phyloP scores from a whole-genome alignment of 441 rosid genomes.

The Corymbia calophylla region DNA sequence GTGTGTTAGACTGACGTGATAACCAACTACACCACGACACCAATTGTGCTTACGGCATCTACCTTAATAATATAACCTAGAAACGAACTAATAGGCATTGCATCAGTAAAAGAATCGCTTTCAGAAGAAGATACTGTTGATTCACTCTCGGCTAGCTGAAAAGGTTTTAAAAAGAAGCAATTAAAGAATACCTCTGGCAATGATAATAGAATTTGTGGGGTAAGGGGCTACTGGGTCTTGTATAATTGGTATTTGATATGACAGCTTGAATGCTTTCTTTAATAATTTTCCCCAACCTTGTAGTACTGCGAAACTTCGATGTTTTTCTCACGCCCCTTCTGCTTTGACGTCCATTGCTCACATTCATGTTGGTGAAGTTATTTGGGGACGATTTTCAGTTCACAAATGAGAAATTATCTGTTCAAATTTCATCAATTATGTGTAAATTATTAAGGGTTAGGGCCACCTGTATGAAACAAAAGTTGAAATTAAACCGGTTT shows the following conservation, averaged over 20 bases:
- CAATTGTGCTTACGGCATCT: rapidly evolving
- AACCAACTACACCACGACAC: slow-evolving; percentile 1
- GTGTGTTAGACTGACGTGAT: not conserved
- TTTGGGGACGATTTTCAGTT: not conserved
- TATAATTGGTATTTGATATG: not conserved
- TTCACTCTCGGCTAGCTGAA: not conserved
- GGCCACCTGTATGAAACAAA: rapidly evolving
- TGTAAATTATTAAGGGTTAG: not conserved
- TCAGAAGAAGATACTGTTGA: not conserved
- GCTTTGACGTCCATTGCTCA: not conserved
- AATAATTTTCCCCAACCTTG: not conserved
- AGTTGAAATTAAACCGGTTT: rapidly evolving
- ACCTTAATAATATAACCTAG: rapidly evolving
- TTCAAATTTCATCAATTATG: not conserved
- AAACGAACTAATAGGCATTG: rapidly evolving
- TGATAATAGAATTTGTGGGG: not conserved
- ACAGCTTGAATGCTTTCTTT: not conserved
- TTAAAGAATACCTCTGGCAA: not conserved
- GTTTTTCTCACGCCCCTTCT: not conserved
- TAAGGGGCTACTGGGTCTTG: not conserved
- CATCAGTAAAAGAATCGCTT: not conserved
- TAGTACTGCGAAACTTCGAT: not conserved
- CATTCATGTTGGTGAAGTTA: not conserved
- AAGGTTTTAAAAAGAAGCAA: not conserved
- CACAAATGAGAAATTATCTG: not conserved